Percentiles rank a stretch among this genome's conserved stretches.
phyloP scores from a whole-genome alignment of 2,329 filamentous ascomycete species.

The Apiospora rasikravindrae region DNA sequence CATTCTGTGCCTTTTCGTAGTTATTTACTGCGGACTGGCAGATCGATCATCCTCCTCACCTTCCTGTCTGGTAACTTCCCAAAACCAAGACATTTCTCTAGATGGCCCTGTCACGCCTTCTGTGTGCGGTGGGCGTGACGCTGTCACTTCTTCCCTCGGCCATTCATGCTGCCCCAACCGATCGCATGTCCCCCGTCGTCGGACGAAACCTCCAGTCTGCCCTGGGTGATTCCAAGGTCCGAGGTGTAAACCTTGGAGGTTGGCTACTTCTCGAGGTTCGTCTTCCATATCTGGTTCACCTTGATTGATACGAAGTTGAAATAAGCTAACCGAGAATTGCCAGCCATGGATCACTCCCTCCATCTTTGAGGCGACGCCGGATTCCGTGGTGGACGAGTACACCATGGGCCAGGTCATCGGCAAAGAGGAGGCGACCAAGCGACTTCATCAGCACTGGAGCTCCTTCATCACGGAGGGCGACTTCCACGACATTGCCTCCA shows the following conservation, averaged over 20 bases:
- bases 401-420: conserved; percentile 56
- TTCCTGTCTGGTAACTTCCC: neutral
- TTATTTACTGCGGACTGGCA: neutral
- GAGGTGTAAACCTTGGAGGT: conserved; percentile 31
- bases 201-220: conserved; percentile 22
- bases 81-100: neutral
- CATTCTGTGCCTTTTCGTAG: neutral
- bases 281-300: neutral
- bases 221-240: conserved; percentile 26
- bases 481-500: conserved; percentile 60
- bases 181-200: conserved; percentile 16
- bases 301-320: no score
- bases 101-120: neutral
- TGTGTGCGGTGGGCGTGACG: conserved; percentile 1
- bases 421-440: conserved; percentile 44
- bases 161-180: conserved; percentile 18
- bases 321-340: conserved; percentile 35
- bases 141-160: conserved; percentile 4
- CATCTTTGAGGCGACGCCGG: conserved; percentile 59
- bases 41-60: neutral
- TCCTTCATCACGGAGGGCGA: conserved; percentile 55
- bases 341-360: conserved; percentile 79
- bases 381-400: conserved; percentile 53
- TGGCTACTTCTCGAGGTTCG: conserved; percentile 29
- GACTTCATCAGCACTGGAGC: conserved; percentile 55